Evolutionary conservation across 2,329 filamentous ascomycete species (phyloP).

Genomic region (Fusarium pseudonygamai): DNA sequence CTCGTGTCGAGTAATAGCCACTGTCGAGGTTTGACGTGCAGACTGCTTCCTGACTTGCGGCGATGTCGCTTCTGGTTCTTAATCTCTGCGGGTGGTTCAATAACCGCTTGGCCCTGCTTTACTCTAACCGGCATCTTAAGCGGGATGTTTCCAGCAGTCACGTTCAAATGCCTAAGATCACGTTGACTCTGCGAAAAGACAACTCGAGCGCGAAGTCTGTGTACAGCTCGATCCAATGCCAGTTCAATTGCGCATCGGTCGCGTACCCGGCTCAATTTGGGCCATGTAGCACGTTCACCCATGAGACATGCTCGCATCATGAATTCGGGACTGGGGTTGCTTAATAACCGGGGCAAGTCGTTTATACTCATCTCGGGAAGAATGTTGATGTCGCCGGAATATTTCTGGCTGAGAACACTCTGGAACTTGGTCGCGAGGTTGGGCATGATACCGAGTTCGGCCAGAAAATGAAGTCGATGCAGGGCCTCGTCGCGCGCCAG

Average conservation of each 20-base stretch:
- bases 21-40: constrained; percentile 52
- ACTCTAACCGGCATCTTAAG: constrained; percentile 31
- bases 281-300: constrained; percentile 91
- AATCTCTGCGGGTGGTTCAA: constrained; percentile 37
- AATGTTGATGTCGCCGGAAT: constrained; percentile 95
- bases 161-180: constrained; percentile 61
- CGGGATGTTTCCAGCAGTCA: constrained; percentile 43
- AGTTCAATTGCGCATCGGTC: constrained; percentile 91
- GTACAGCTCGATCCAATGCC: constrained; percentile 80
- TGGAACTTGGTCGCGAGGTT: constrained; percentile 80
- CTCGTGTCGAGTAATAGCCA: constrained; percentile 51
- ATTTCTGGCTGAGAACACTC: constrained; percentile 87
- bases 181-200: constrained; percentile 74
- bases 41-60: constrained; percentile 61
- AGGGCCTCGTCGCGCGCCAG: constrained; percentile 83
- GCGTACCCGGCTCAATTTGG: constrained; percentile 83
- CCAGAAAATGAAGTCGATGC: constrained; percentile 81
- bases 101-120: constrained; percentile 24
- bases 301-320: constrained; percentile 81
- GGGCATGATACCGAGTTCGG: constrained; percentile 82
- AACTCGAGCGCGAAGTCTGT: constrained; percentile 72
- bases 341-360: constrained; percentile 80
- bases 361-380: constrained; percentile 79
- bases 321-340: constrained; percentile 86
- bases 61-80: constrained; percentile 52